Conservation (phyloP, 352 stramenopile genomes). For the Plasmopara viticola region DNA sequence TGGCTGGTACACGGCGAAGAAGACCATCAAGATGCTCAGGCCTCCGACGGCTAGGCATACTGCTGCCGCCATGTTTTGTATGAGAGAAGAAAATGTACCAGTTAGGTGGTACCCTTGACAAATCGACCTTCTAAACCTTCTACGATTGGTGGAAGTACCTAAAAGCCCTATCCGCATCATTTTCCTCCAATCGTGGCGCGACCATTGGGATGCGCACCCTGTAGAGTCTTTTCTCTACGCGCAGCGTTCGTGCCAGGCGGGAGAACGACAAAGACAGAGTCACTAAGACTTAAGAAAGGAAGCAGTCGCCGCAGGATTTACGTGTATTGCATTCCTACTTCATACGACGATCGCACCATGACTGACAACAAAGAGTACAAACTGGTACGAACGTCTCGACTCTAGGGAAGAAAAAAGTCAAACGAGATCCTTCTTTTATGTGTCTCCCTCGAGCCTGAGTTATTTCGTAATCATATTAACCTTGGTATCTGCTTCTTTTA, state of each 20-base stretch:
- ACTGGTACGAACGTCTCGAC: conserved; percentile 34
- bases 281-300: conserved; percentile 9
- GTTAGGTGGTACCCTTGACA: not conserved
- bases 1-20: conserved; percentile 17
- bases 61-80: too few species aligned
- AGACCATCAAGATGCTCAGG: conserved; percentile 10
- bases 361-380: conserved; percentile 82
- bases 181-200: conserved; percentile 19
- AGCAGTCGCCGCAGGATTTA: conserved; percentile 14
- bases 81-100: conserved; percentile 4
- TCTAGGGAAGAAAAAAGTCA: not conserved
- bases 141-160: conserved; percentile 30
- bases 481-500: conserved; percentile 11
- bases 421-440: conserved; percentile 3
- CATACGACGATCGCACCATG: conserved; percentile 20
- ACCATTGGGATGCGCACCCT: conserved; percentile 9
- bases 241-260: conserved; percentile 26
- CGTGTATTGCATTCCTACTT: conserved; percentile 3
- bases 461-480: conserved; percentile 4
- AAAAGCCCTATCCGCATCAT: not conserved
- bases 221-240: conserved; percentile 10
- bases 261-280: conserved; percentile 23
- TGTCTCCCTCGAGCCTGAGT: conserved; percentile 4
- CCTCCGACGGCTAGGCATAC: conserved; percentile 6
- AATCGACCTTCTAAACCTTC: conserved; percentile 1